These are phyloP conservation scores for Penicillium capsulatum DNA, from an alignment of 2,329 filamentous ascomycete species.

Conservation along the genomic window DNA sequence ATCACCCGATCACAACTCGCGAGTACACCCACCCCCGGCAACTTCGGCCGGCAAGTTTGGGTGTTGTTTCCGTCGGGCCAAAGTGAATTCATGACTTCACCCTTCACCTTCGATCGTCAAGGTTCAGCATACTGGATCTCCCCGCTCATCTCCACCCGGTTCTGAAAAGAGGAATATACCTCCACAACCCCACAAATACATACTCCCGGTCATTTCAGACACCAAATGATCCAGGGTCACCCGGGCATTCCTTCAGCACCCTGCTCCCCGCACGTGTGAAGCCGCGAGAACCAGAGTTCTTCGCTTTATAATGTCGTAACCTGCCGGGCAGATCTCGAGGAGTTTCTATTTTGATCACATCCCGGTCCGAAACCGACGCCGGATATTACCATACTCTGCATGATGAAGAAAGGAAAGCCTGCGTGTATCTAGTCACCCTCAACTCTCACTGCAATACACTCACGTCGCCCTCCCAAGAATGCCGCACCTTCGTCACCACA, in stretches of 20 bases:
- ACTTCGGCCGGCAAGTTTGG: no score
- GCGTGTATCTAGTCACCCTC: not conserved
- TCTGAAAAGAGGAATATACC: no score
- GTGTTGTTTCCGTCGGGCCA: no score
- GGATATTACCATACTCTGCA: constrained; percentile 1
- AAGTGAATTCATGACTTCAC: no score
- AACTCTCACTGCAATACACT: not conserved
- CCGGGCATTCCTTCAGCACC: constrained; percentile 7
- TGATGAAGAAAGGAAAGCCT: constrained; percentile 5
- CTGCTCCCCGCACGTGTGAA: constrained; percentile 1
- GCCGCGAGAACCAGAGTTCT: not conserved
- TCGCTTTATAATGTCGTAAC: constrained; percentile 14
- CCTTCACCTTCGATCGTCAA: no score
- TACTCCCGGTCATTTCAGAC: constrained; percentile 10
- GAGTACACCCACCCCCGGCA: no score
- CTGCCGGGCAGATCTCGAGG: constrained; percentile 8
- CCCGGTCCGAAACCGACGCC: no score
- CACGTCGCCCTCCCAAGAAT: constrained; percentile 12
- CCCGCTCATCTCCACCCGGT: not conserved
- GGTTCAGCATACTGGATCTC: no score
- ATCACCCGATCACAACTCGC: no score
- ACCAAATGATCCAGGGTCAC: constrained; percentile 16
- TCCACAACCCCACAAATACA: not conserved
- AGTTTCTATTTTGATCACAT: no score
- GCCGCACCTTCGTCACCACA: constrained; percentile 27